Base-by-base conservation (phyloP, 2,329 filamentous ascomycete genomes). In the Didymella segeticola region DNA sequence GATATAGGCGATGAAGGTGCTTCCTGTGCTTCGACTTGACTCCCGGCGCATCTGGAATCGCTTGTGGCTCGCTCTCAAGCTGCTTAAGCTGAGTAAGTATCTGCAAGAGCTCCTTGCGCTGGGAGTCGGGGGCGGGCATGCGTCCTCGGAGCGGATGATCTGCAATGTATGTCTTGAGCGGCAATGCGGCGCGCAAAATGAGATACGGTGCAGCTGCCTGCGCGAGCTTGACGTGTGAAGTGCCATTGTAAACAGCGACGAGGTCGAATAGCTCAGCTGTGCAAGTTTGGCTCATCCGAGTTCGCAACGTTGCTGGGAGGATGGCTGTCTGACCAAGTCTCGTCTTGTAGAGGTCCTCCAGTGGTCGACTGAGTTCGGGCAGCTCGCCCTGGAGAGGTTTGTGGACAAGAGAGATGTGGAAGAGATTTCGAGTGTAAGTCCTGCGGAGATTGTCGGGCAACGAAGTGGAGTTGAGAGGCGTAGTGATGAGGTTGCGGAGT, bases 111-210 rank as follows among this genome's bases (percentile, higher is more conserved):
- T 96, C 95, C 57, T 84, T 87, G 36, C 90, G 84, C 68, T 96
- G 90, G 8, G 86, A 88, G 5, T 91, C 80, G 0, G 93, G 93
- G 71, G 95, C 90, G 4, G 95, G 95, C 86, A 96, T 95, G 43
- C 87, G 84, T 0, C 95, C 93, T 12, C 95, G 63, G 17, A 99
- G 79, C 1, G 93, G 93, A 69, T 97, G 93, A 72, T 99, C 95
- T 4, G 92, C 90, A 38, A 96, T 87, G 70, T 96, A 98, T 1
- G 88, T 82, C 50, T 91, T 87, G n/a, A 98, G 77, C 0, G 90
- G 87, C 14, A 96, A 79, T 0, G 90, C 91, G 11, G 89, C 86
- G 2, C 95, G 87, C 2, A 96, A 79, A 37, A 98, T 88, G 2
- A 98, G 81, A 66, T 91, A 93, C 0, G 91, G 91, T 0, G 90